Percentiles rank a stretch among this genome's conserved stretches.
phyloP scores from a whole-genome alignment of 2,329 filamentous ascomycete species.

The Phyllosticta citribraziliensis region DNA sequence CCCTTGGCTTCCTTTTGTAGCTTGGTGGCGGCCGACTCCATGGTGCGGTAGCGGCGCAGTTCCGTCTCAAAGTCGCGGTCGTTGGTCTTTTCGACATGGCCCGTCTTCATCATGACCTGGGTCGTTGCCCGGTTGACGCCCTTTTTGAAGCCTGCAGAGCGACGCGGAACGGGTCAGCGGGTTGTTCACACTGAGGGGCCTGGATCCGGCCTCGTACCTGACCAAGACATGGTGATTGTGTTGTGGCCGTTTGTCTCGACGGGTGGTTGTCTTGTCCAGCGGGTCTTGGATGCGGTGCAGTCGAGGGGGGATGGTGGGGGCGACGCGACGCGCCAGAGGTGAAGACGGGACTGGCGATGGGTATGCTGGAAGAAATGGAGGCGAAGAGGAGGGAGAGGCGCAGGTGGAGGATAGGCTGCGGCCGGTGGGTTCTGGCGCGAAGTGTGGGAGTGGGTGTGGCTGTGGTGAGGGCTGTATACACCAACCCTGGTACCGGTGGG shows the following conservation, averaged over 20 bases:
- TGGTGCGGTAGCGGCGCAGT: conserved; percentile 91
- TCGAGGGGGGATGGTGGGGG: conserved; percentile 6
- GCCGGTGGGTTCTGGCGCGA: not conserved
- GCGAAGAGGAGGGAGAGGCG: not conserved
- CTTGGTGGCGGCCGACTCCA: conserved; percentile 87
- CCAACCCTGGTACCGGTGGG: not conserved
- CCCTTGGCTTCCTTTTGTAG: conserved; percentile 97
- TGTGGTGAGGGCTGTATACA: conserved; percentile 1
- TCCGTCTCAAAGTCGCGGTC: conserved; percentile 99
- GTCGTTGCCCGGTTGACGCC: conserved; percentile 98
- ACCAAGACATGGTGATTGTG: conserved; percentile 37
- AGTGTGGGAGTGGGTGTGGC: conserved; percentile 2
- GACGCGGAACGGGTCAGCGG: conserved; percentile 15
- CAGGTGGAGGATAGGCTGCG: conserved; percentile 1
- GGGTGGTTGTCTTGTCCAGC: not conserved
- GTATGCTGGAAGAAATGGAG: not conserved
- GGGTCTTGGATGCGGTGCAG: not conserved
- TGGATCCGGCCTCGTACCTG: conserved; percentile 39
- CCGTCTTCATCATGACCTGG: conserved; percentile 99
- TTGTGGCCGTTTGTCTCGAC: not conserved
- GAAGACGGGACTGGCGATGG: not conserved
- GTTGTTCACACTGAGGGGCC: not conserved
- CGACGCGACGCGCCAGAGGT: not conserved
- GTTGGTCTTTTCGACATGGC: conserved; percentile 96
- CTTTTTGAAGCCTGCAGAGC: conserved; percentile 68